phyloP scores from a whole-genome alignment of 805 yeast species.

The Yamadazyma endophytica region DNA sequence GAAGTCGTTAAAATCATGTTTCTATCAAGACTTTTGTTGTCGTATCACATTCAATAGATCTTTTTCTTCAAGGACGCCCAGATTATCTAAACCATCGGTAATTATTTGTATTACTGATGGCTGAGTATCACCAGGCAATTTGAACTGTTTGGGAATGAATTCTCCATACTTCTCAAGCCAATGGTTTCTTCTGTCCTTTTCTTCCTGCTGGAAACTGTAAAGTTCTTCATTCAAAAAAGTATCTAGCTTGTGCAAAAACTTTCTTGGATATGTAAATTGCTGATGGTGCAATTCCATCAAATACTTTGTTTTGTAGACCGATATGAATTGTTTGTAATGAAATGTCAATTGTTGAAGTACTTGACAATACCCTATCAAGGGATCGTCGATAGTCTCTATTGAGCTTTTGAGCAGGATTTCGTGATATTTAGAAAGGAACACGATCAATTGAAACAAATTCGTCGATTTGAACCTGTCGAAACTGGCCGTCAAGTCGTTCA shows the following conservation, averaged over 20 bases:
- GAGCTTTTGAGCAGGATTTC: slow-evolving; percentile 10
- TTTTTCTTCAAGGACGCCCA: slow-evolving; percentile 14
- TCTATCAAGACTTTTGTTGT: no score
- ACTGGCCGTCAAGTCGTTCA: slow-evolving; percentile 7
- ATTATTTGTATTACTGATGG: slow-evolving; percentile 38
- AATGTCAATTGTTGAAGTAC: slow-evolving; percentile 24
- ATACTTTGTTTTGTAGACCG: slow-evolving; percentile 31
- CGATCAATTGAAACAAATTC: slow-evolving; percentile 21
- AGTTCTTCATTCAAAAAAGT: slow-evolving; percentile 32
- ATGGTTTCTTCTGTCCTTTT: slow-evolving; percentile 26
- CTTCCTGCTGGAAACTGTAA: slow-evolving; percentile 27
- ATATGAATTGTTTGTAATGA: slow-evolving; percentile 33
- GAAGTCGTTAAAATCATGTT: no score
- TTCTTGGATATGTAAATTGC: slow-evolving; percentile 34
- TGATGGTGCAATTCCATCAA: slow-evolving; percentile 37
- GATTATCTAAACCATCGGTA: slow-evolving; percentile 39
- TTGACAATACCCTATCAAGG: slow-evolving; percentile 19
- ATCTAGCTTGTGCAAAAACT: slow-evolving; percentile 26
- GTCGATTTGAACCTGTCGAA: slow-evolving; percentile 20
- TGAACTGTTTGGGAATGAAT: slow-evolving; percentile 36
- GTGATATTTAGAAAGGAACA: slow-evolving; percentile 16
- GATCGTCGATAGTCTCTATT: slow-evolving; percentile 10
- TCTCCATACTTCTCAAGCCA: slow-evolving; percentile 39
- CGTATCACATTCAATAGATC: slow-evolving; percentile 21
- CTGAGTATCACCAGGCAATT: slow-evolving; percentile 35